Evolutionary conservation across 176 grass and related monocot genomes (phyloP).

Genomic region (Chrysopogon serrulatus): DNA sequence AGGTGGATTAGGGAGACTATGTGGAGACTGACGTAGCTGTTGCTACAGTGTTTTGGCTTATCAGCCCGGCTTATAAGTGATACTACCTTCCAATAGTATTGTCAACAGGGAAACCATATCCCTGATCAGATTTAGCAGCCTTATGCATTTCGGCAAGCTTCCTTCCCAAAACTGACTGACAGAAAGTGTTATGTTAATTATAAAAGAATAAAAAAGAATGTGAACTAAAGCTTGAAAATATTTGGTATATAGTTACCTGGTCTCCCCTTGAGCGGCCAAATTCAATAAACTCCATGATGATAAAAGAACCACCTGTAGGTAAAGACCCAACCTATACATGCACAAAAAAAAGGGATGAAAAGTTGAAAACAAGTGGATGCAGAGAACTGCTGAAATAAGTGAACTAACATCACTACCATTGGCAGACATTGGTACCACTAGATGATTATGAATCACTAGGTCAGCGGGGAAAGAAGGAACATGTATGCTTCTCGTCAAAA

Average conservation of each 20-base stretch:
- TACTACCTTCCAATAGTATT: constrained; percentile 81
- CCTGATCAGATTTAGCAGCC: constrained; percentile 63
- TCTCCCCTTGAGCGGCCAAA: constrained; percentile 69
- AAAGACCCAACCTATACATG: constrained; percentile 57
- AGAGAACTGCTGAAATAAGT: background rate
- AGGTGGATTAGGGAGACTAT: background rate
- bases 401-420: background rate
- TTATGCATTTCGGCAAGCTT: constrained; percentile 89
- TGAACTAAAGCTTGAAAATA: background rate
- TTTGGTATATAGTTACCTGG: constrained; percentile 55
- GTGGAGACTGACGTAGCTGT: background rate
- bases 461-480: background rate
- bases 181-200: constrained; percentile 11
- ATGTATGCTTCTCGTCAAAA: background rate
- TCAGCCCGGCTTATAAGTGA: no score
- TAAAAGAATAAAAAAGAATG: background rate
- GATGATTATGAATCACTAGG: background rate
- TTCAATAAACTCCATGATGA: constrained; percentile 96
- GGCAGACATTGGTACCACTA: background rate
- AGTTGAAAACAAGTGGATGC: background rate
- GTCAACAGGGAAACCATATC: constrained; percentile 63
- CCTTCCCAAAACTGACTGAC: constrained; percentile 69
- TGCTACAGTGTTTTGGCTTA: no score
- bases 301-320: constrained; percentile 80
- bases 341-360: background rate